A percentile compares a stretch with the other conserved stretches of the same genome.
These are phyloP conservation scores for Panaeolus cyanescens DNA, from an alignment of 768 basidiomycete genomes.

Conservation along the genomic window DNA sequence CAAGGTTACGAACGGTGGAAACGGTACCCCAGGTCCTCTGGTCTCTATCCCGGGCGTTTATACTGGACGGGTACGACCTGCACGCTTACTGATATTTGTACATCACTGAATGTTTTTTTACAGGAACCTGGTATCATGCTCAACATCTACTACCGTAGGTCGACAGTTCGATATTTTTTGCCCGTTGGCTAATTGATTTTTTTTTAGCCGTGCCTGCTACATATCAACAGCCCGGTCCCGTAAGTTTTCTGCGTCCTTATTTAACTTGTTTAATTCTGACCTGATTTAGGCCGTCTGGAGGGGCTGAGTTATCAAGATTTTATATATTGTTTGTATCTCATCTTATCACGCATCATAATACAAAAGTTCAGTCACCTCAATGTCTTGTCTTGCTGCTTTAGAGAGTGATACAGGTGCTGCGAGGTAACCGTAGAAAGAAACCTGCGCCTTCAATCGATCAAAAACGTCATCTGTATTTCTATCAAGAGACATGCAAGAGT, in stretches of 20 bases:
- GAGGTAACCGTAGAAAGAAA: too few species aligned
- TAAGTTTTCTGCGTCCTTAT: constrained; percentile 7
- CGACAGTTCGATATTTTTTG: too few species aligned
- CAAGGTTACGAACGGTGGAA: constrained; percentile 40
- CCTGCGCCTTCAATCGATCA: too few species aligned
- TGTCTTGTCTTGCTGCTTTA: too few species aligned
- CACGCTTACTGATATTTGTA: background rate
- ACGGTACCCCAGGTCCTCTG: constrained; percentile 20
- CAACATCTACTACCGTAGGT: constrained; percentile 24
- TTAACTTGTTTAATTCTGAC: background rate
- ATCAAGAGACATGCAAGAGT: too few species aligned
- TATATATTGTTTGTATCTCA: too few species aligned
- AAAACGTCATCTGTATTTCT: too few species aligned
- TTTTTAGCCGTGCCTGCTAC: constrained; percentile 18
- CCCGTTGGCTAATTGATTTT: background rate
- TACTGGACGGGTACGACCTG: constrained; percentile 27
- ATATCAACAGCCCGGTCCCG: constrained; percentile 23
- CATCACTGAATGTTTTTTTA: background rate
- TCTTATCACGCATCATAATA: too few species aligned
- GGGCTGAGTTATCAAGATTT: constrained; percentile 12
- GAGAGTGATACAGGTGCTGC: too few species aligned
- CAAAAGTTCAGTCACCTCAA: too few species aligned
- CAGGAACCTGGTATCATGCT: constrained; percentile 24
- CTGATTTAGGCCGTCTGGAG: constrained; percentile 19
- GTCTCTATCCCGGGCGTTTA: constrained; percentile 23